These are phyloP conservation scores for Phytophthora agathidicida DNA, from an alignment of 352 stramenopile species.

Conservation along the genomic window DNA sequence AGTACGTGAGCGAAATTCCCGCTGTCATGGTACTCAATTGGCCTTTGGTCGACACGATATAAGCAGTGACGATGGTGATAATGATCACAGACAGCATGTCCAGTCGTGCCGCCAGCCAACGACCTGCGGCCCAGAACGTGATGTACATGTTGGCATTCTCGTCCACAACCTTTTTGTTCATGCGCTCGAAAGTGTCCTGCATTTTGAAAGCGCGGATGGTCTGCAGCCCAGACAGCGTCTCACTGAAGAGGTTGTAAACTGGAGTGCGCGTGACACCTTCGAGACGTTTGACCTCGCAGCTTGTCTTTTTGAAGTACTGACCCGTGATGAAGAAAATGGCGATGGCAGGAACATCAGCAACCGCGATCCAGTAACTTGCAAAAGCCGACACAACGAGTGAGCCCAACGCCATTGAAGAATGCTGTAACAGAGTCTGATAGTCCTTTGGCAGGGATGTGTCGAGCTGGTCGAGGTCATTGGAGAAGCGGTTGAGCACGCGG, in stretches of 20 bases:
- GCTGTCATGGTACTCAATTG: constrained; percentile 28
- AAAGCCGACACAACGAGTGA: constrained; percentile 21
- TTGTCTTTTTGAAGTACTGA: constrained; percentile 71
- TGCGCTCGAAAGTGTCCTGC: constrained; percentile 37
- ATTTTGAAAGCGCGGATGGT: constrained; percentile 37
- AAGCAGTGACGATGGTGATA: constrained; percentile 86
- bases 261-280: constrained; percentile 76
- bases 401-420: constrained; percentile 18
- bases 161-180: constrained; percentile 51
- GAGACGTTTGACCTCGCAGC: constrained; percentile 92
- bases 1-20: constrained; percentile 15
- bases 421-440: constrained; percentile 32
- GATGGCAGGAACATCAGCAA: constrained; percentile 20
- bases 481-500: constrained; percentile 55
- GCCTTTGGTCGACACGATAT: constrained; percentile 68
- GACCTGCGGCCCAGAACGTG: constrained; percentile 54
- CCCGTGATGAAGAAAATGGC: constrained; percentile 13
- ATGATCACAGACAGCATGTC: constrained; percentile 82
- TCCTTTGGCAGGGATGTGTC: constrained; percentile 48
- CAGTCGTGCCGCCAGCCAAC: constrained; percentile 94
- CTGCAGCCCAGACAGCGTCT: constrained; percentile 20
- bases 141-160: constrained; percentile 48
- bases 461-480: constrained; percentile 52
- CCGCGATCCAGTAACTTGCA: constrained; percentile 24
- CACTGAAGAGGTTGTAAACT: constrained; percentile 23